Percentiles rank a stretch among this genome's conserved stretches.
Conservation (phyloP, 768 basidiomycete species). For the Phylloporus scabripes region DNA sequence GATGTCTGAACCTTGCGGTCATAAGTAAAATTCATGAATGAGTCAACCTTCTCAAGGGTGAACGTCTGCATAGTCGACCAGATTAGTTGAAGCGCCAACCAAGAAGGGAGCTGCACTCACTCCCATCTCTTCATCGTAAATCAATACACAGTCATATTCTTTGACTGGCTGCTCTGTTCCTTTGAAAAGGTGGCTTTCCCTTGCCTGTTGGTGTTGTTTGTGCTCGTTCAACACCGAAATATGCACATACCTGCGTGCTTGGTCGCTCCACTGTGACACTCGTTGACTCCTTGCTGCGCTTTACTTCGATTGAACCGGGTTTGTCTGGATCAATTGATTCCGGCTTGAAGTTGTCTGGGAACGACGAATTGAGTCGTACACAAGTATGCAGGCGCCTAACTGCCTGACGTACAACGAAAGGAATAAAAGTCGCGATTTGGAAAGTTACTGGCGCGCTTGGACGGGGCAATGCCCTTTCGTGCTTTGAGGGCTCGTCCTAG, state of each 20-base stretch:
- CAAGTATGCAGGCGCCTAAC: background rate
- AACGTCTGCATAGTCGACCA: conserved; percentile 45
- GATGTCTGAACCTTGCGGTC: conserved; percentile 39
- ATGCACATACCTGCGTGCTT: conserved; percentile 48
- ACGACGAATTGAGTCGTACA: background rate
- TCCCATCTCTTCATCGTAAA: conserved; percentile 71
- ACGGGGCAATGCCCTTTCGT: conserved; percentile 48
- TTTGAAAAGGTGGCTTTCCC: conserved; percentile 50
- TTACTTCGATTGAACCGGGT: conserved; percentile 61
- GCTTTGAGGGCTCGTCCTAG: conserved; percentile 63
- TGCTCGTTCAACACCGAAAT: background rate
- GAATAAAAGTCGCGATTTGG: conserved; percentile 70
- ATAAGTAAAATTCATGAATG: conserved; percentile 50
- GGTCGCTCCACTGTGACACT: conserved; percentile 60
- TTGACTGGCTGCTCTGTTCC: conserved; percentile 56
- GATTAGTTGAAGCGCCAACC: conserved; percentile 3
- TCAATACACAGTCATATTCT: conserved; percentile 71
- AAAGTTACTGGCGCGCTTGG: conserved; percentile 37
- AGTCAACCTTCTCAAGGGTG: conserved; percentile 72
- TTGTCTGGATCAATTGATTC: conserved; percentile 60
- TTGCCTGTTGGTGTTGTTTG: conserved; percentile 33
- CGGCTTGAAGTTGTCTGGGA: conserved; percentile 71
- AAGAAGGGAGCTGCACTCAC: conserved; percentile 36
- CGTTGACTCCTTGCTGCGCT: conserved; percentile 46
- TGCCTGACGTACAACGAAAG: conserved; percentile 57